Conservation (phyloP, 805 yeast species). For the Kuraishia borneana region DNA sequence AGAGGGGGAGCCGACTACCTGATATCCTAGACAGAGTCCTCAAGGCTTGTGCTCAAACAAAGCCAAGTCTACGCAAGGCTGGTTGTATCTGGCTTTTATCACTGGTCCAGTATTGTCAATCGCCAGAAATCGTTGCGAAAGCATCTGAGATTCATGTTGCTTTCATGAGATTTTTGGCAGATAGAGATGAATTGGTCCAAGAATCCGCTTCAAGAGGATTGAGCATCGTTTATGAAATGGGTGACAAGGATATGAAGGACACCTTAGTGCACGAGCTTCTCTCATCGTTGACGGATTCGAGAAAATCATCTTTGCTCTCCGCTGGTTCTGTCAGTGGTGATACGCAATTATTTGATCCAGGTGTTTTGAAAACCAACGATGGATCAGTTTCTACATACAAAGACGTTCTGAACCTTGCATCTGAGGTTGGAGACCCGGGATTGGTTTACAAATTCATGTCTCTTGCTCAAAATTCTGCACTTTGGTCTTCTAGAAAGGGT, state of each 20-base stretch:
- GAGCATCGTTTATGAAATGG: constrained; percentile 69
- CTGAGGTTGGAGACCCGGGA: constrained; percentile 93
- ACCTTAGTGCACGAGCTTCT: constrained; percentile 63
- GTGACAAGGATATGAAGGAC: constrained; percentile 57
- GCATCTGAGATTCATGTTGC: constrained; percentile 58
- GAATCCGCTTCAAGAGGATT: constrained; percentile 89
- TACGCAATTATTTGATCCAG: constrained; percentile 79
- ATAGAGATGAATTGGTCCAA: constrained; percentile 78
- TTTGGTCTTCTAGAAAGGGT: constrained; percentile 92
- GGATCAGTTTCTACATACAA: constrained; percentile 86
- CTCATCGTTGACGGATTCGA: constrained; percentile 66
- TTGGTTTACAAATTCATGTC: constrained; percentile 92
- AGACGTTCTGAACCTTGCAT: constrained; percentile 78
- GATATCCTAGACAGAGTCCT: constrained; percentile 39
- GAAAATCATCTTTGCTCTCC: constrained; percentile 28
- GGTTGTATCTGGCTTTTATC: constrained; percentile 83
- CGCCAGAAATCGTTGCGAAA: constrained; percentile 22
- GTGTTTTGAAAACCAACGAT: constrained; percentile 66
- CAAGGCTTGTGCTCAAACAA: constrained; percentile 44
- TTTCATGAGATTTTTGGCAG: constrained; percentile 71
- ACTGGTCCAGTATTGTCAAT: constrained; percentile 58
- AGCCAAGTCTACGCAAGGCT: constrained; percentile 64
- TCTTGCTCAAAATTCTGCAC: constrained; percentile 71
- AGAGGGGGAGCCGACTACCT: constrained; percentile 5
- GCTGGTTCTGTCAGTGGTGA: constrained; percentile 69